Conservation (phyloP, 495 filamentous ascomycete genomes). For the Talaromyces liani region DNA sequence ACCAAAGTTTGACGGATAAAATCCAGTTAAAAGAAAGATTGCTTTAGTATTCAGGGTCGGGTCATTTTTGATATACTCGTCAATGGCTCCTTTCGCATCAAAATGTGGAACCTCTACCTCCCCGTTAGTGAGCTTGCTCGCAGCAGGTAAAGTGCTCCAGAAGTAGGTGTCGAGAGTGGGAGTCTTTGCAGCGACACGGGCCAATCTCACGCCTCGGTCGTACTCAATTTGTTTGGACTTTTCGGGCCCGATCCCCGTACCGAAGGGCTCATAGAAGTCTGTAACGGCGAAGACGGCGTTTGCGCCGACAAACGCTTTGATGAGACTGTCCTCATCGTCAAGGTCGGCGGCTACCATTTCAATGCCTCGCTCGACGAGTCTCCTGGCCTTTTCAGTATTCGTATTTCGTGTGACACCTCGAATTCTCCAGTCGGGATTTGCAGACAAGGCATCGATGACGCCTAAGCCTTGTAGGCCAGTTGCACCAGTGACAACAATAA, state of each 20-base stretch:
- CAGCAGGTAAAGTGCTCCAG: constrained; percentile 24
- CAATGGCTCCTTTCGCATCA: constrained; percentile 19
- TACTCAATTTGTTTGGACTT: constrained; percentile 34
- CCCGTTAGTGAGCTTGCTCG: constrained; percentile 22
- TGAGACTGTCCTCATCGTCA: constrained; percentile 29
- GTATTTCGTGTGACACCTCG: constrained; percentile 30
- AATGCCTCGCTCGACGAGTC: constrained; percentile 31
- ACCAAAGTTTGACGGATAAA: constrained; percentile 13
- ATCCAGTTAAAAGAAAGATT: constrained; percentile 19
- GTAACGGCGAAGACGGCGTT: constrained; percentile 42
- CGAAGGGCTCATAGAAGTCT: constrained; percentile 32
- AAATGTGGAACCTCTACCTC: constrained; percentile 24
- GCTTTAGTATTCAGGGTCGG: constrained; percentile 19
- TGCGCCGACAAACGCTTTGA: constrained; percentile 36
- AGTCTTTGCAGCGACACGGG: constrained; percentile 36
- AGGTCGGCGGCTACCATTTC: constrained; percentile 42
- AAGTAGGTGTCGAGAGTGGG: constrained; percentile 34
- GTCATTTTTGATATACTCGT: constrained; percentile 17
- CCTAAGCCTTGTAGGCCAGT: constrained; percentile 35
- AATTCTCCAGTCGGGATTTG: constrained; percentile 24
- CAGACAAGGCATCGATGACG: constrained; percentile 25
- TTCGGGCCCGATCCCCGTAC: constrained; percentile 13
- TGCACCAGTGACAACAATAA: constrained; percentile 16
- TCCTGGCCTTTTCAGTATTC: constrained; percentile 23
- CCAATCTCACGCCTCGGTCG: constrained; percentile 36